Base-by-base conservation (phyloP, 73 alveolate genomes). In the Uronychia binucleata region DNA sequence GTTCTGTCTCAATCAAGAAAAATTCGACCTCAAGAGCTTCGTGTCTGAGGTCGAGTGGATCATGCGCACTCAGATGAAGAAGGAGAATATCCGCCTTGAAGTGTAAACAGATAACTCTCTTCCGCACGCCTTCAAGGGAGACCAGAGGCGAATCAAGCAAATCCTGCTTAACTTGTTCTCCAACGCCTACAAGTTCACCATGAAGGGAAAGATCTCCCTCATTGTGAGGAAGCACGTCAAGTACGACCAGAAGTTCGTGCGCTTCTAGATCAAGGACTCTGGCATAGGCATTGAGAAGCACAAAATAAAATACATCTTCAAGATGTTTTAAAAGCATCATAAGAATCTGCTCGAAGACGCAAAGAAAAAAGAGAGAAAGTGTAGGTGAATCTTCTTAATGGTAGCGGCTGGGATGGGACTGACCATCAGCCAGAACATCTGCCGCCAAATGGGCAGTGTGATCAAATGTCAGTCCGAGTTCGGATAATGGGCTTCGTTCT, bases 351-450 rank as follows among this genome's bases (percentile, higher is more conserved):
- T 74, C 1, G 60, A 0, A 25, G 77, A 83, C 19, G 83, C 31
- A 28, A 74, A 34, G 74, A 83, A 26, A 46, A 46, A 46, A 33
- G 58, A 83, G 60, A 82, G 34, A 75, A 75, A 46, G 27, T 46
- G 67, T 46, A 19, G 19, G 67, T 1, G 67, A 46, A 60, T 30
- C 13, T 31, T 26, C 19, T 27, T 83, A 31, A 26, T 30, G 30
- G 30, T 83, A 83, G 90, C 90, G 60, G 90, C 90, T 74, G 90
- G 90, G 0, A 28, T 83, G 83, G 90, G 90, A 28, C 29, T 83
- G 57, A 83, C 90, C 5, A 83, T 83, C 1, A 60, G 84, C 1
- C 74, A 83, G 77, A 83, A 83, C 28, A 30, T 83, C 1, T 83
- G 90, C 35, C 0, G 28, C 1, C 84, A 75, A 1, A 35, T 83